Evolutionary conservation across 2,329 filamentous ascomycete genomes (phyloP), one percentile per base, ranked within the genome.

Genomic region (Blastomyces gilchristii): DNA sequence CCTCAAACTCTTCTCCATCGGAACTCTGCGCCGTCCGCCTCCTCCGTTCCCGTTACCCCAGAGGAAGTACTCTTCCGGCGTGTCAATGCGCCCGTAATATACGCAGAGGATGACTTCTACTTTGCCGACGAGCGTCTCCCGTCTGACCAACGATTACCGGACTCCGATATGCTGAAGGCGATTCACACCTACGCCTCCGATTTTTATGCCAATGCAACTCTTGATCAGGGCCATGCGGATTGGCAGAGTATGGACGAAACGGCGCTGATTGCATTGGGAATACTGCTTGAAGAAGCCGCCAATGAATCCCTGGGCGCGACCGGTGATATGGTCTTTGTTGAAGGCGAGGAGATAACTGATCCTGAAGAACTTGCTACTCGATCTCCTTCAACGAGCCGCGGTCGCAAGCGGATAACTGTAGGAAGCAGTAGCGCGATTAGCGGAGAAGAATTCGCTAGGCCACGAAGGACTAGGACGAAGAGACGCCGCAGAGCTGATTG

Each of bases 171-270:
- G 16, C 73, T 86, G 18, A 82, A 81, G 66, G 77, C 81, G 1
- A 72, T 86, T 28, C 84, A 87, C 70, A 73, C 78, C 1, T 86
- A 87, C 69, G 72, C 80, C 2, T 80, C 83, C 0, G 81, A 84
- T 59, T 82, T 81, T 66, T 86, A 85, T 69, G 74, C 70, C 39
- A 70, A 71, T 45, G 70, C 72, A 3, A 73, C 72, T 3, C 64
- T 65, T 0, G 70, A 75, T 31, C 67, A 68, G 7, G 76, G 75
- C 2, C 70, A 69, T 54, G 68, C 72, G 43, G 76, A 80, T 61
- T 82, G 79, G 67, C 76, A 76, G 58, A 84, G 79, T 64, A 78
- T 87, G 77, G 83, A 87, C 64, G 84, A 85, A 71, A 86, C 83
- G 9, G 84, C 85, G 1, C 70, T 87, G 62, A 77, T 87, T 66